These are phyloP conservation scores for Globisporangium abappressorium DNA, from an alignment of 352 stramenopile species.

Conservation along the genomic window DNA sequence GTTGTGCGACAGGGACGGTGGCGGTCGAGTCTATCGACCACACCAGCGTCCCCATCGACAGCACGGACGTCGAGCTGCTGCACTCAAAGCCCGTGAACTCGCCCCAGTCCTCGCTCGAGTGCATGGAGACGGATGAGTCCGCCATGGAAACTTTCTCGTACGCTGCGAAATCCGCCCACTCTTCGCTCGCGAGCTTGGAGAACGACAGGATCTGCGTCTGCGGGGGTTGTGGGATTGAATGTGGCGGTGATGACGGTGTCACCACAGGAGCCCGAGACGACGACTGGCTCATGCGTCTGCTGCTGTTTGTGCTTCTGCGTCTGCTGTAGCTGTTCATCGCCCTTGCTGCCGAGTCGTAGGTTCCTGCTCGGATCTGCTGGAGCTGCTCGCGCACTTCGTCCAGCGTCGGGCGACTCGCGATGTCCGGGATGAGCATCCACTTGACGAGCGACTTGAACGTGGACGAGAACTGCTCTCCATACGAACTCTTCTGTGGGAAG, in stretches of 20 bases:
- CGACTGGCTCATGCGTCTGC: neutral
- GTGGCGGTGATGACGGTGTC: neutral
- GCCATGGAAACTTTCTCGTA: constrained; percentile 19
- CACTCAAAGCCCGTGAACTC: constrained; percentile 19
- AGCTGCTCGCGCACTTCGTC: constrained; percentile 36
- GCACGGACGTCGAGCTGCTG: constrained; percentile 10
- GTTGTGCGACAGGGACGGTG: neutral
- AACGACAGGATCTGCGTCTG: constrained; percentile 18
- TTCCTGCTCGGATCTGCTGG: constrained; percentile 14
- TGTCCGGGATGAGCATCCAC: constrained; percentile 69
- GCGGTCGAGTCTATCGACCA: constrained; percentile 11
- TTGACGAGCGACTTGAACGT: constrained; percentile 59
- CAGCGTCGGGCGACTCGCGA: constrained; percentile 57
- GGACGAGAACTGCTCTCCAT: constrained; percentile 36
- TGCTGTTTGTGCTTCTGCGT: neutral
- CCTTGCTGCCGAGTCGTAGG: neutral
- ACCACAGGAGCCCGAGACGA: neutral
- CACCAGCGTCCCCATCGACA: constrained; percentile 12
- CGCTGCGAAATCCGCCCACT: constrained; percentile 33
- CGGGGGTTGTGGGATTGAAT: neutral
- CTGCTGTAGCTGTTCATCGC: neutral
- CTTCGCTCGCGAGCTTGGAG: constrained; percentile 17
- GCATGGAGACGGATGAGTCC: constrained; percentile 11
- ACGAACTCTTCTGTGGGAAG: constrained; percentile 33
- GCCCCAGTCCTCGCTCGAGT: constrained; percentile 19